phyloP scores from a whole-genome alignment of 2,329 filamentous ascomycete genomes.

The Grosmannia clavigera region DNA sequence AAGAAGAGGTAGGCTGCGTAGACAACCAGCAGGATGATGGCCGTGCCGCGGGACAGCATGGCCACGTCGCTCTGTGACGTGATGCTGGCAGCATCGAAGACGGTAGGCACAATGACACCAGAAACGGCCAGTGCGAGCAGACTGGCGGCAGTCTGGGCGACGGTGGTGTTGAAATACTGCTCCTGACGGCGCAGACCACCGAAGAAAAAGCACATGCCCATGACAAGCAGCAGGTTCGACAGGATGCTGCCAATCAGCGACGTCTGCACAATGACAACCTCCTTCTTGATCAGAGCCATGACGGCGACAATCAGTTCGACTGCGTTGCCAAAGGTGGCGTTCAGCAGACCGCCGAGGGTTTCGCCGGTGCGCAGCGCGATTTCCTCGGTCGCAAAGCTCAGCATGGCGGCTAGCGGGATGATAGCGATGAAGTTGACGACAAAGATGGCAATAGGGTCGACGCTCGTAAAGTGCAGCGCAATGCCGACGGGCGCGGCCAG shows the following conservation, averaged over 20 bases:
- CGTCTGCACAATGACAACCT: constrained; percentile 81
- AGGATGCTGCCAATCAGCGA: constrained; percentile 86
- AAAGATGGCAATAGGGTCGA: constrained; percentile 56
- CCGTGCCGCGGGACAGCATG: constrained; percentile 56
- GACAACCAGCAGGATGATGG: constrained; percentile 70
- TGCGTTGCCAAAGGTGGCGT: constrained; percentile 83
- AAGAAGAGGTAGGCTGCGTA: constrained; percentile 80
- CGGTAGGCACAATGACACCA: constrained; percentile 78
- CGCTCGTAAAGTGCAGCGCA: constrained; percentile 42
- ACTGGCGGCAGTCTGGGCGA: constrained; percentile 79
- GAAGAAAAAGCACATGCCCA: constrained; percentile 89
- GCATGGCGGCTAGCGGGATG: constrained; percentile 70
- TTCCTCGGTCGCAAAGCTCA: constrained; percentile 80
- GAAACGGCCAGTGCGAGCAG: constrained; percentile 68
- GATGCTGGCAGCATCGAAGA: constrained; percentile 50
- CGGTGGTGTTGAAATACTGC: constrained; percentile 84
- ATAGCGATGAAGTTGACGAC: constrained; percentile 91
- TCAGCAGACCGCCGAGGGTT: constrained; percentile 76
- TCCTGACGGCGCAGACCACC: constrained; percentile 67
- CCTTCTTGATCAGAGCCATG: constrained; percentile 60
- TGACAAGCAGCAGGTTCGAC: constrained; percentile 76
- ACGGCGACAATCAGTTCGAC: constrained; percentile 84
- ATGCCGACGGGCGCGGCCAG: constrained; percentile 71
- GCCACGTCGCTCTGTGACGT: constrained; percentile 38
- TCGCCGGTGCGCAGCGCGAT: constrained; percentile 73